These are phyloP conservation scores for Aureobasidium sp. DNA, from an alignment of 2,329 filamentous ascomycete species.

Conservation along the genomic window DNA sequence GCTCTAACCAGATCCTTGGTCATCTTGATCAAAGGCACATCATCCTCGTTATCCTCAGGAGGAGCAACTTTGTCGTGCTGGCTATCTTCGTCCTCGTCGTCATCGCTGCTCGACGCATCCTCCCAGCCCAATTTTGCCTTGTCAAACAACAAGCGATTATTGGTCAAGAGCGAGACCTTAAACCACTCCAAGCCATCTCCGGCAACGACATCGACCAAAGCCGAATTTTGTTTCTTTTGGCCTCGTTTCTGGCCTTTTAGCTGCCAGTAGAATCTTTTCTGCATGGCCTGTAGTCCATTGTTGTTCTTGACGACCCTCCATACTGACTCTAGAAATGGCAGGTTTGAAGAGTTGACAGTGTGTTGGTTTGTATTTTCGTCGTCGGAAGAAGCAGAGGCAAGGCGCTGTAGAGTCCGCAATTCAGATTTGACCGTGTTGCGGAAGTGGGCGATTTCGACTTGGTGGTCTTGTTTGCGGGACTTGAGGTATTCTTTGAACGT, in stretches of 20 bases:
- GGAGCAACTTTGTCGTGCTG: slow-evolving; percentile 22
- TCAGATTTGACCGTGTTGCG: slow-evolving; percentile 29
- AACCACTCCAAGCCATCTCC: slow-evolving; percentile 58
- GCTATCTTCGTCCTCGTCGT: slow-evolving; percentile 36
- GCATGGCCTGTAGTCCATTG: slow-evolving; percentile 48
- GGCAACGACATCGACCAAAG: slow-evolving; percentile 57
- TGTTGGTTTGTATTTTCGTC: slow-evolving; percentile 32
- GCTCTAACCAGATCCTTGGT: slow-evolving; percentile 52
- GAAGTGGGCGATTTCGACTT: slow-evolving; percentile 28
- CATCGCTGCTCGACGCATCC: slow-evolving; percentile 38
- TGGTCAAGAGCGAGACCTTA: slow-evolving; percentile 54
- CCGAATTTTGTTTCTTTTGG: slow-evolving; percentile 38
- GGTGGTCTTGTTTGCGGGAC: slow-evolving; percentile 29
- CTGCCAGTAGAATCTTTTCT: slow-evolving; percentile 46
- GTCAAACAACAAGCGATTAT: slow-evolving; percentile 57
- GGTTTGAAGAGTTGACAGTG: slow-evolving; percentile 55
- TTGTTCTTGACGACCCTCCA: slow-evolving; percentile 56
- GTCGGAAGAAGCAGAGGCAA: slow-evolving; percentile 15
- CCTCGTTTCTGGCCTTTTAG: slow-evolving; percentile 15
- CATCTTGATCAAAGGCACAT: slow-evolving; percentile 52
- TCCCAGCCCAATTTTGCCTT: slow-evolving; percentile 62
- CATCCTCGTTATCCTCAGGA: slow-evolving; percentile 41
- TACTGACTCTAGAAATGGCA: slow-evolving; percentile 56
- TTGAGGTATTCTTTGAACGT: slow-evolving; percentile 30
- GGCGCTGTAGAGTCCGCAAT: slow-evolving; percentile 24